Conservation (phyloP, 768 basidiomycete species). For the Arthromyces matolae region DNA sequence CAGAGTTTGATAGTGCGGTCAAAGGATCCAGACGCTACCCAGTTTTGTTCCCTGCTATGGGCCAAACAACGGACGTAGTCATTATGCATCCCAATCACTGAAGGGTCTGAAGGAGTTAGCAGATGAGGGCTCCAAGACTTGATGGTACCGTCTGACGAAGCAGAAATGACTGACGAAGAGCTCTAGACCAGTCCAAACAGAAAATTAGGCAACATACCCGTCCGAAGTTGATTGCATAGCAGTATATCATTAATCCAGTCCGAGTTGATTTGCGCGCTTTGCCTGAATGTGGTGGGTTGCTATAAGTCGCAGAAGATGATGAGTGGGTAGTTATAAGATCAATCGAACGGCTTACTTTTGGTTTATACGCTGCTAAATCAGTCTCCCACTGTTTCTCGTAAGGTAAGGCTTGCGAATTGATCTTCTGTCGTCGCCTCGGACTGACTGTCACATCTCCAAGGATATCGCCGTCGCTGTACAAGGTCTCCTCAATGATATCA, state of each 20-base stretch:
- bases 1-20: slow-evolving; percentile 93
- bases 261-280: slow-evolving; percentile 83
- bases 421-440: slow-evolving; percentile 32
- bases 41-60: slow-evolving; percentile 74
- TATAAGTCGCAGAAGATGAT: too few species aligned
- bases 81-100: slow-evolving; percentile 66
- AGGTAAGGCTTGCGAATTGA: slow-evolving; percentile 40
- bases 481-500: slow-evolving; percentile 53
- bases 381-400: slow-evolving; percentile 80
- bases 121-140: slow-evolving; percentile 92
- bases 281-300: slow-evolving; percentile 73
- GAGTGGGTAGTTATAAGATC: slow-evolving; percentile 1
- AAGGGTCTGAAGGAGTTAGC: slow-evolving; percentile 52
- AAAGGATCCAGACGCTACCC: slow-evolving; percentile 92
- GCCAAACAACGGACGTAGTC: slow-evolving; percentile 86
- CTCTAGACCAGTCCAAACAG: neutral
- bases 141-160: slow-evolving; percentile 93
- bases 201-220: slow-evolving; percentile 41
- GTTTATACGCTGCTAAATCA: slow-evolving; percentile 50
- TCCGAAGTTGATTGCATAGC: slow-evolving; percentile 90
- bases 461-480: slow-evolving; percentile 69
- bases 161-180: slow-evolving; percentile 68
- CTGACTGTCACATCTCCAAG: slow-evolving; percentile 60
- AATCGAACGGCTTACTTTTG: slow-evolving; percentile 34
- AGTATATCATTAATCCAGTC: slow-evolving; percentile 97